Conservation (phyloP, 345 rosid genomes). For the Aquilaria sinensis region DNA sequence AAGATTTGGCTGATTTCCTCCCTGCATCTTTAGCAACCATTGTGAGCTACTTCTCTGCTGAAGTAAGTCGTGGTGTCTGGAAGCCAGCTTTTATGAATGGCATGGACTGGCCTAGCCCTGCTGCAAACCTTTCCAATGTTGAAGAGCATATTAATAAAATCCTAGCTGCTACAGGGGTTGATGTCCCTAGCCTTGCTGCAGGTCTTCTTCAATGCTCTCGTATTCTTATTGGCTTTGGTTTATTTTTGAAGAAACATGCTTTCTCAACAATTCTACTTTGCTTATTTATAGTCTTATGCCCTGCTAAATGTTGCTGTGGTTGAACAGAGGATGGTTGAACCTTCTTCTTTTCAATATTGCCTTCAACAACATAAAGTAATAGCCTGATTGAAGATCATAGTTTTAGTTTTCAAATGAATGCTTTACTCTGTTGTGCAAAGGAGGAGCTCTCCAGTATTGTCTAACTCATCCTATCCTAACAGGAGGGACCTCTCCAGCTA, state of each 20-base stretch:
- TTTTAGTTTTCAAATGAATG: too few relatives aligned
- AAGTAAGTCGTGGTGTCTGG: slow-evolving; percentile 94
- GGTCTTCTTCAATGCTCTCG: slow-evolving; percentile 29
- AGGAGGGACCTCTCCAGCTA: slow-evolving; percentile 76
- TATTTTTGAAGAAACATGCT: background rate
- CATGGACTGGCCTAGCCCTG: slow-evolving; percentile 99
- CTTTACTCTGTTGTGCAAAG: background rate
- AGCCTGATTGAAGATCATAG: too few relatives aligned
- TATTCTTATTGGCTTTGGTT: slow-evolving; percentile 2
- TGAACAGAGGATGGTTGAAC: too few relatives aligned
- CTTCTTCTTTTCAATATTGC: background rate
- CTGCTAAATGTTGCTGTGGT: too few relatives aligned
- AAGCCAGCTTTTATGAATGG: slow-evolving; percentile 96
- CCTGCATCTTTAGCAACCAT: slow-evolving; percentile 90
- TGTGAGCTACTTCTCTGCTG: slow-evolving; percentile 94
- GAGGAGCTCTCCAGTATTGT: slow-evolving; percentile 3
- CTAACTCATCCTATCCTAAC: slow-evolving; percentile 24
- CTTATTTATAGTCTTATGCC: slow-evolving; percentile 1
- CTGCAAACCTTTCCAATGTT: slow-evolving; percentile 76
- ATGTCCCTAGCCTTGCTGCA: slow-evolving; percentile 87
- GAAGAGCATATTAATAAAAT: slow-evolving; percentile 87
- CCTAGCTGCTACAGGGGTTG: slow-evolving; percentile 83
- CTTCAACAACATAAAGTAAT: background rate
- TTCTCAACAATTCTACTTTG: background rate
- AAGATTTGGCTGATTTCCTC: slow-evolving; percentile 91